Base-by-base conservation (phyloP, 768 basidiomycete species). In the Termitomyces sp. region DNA sequence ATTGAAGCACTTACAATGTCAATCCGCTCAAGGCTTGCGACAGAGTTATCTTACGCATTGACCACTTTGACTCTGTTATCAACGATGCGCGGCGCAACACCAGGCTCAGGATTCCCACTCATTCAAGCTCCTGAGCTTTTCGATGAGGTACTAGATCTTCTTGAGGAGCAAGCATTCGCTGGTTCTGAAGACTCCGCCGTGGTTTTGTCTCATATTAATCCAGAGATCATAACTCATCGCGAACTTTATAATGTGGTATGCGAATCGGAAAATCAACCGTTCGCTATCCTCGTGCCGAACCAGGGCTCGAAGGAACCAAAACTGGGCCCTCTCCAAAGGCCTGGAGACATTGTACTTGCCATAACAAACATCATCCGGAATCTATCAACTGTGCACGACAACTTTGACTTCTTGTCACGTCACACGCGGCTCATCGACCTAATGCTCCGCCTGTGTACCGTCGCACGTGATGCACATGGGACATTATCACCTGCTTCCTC, bases 1-100 rank as follows among this genome's bases (percentile, higher is more conserved):
- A 86, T 98, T 57, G 94, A 97, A 66, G 86, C 86, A n/a, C 78
- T 99, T 50, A 87, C 86, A n/a, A 87, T 99, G 88, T 90, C 91
- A 31, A 74, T 99, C 41, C 88, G 94, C 32, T 96, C 91, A 36
- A 80, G 95, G 36, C 73, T 98, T 42, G 80, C 86, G 9, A 79
- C 84, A 46, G 96, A 99, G 70, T 74, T 95, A 53, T 88, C 94
- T 4, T 98, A 94, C 68, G 92, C 90, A 5, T 74, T 99, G 63
- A 93, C 94, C 22, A 91, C 92, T 5, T 78, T 98, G 62, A 87
- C 87, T 4, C 75, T 96, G 67, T 74, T 97, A 56, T 88, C 90
- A 13, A 85, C 87, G 2, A 86, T 92, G 83, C 83, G 83, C 29
- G 86, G 84, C 10, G 82, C 81, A 56, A 77, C 79, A n/a, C 75